A percentile compares a stretch with the other conserved stretches of the same genome.
These are phyloP conservation scores for Prunus armeniaca DNA, from an alignment of 306 rosid species.

Conservation along the genomic window DNA sequence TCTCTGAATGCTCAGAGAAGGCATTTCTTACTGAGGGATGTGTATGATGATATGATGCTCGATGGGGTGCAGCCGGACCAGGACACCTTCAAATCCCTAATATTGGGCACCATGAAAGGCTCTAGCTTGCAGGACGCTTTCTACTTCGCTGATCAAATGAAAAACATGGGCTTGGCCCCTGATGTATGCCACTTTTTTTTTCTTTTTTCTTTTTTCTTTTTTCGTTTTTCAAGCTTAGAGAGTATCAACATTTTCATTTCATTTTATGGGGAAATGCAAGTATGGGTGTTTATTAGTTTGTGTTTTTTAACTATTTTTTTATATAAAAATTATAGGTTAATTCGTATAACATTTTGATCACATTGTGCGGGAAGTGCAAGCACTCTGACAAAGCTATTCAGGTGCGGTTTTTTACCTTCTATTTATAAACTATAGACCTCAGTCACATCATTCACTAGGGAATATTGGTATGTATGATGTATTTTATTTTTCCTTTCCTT, in stretches of 20 bases:
- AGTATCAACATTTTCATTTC: background rate
- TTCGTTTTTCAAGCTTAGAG: background rate
- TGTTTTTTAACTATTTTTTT: background rate
- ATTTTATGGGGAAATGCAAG: background rate
- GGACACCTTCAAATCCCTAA: conserved; percentile 74
- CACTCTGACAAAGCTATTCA: conserved; percentile 73
- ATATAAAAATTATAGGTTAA: conserved; percentile 45
- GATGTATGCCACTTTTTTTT: conserved; percentile 49
- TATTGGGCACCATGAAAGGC: conserved; percentile 75
- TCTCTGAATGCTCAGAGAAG: conserved; percentile 63
- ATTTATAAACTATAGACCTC: background rate
- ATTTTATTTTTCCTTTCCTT: background rate
- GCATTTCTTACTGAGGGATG: conserved; percentile 72
- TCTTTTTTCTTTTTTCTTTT: background rate
- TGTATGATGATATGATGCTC: conserved; percentile 82
- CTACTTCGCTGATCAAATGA: conserved; percentile 82
- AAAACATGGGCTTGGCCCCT: conserved; percentile 74
- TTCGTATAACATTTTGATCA: conserved; percentile 69
- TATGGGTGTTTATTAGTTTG: background rate
- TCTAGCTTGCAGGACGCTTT: conserved; percentile 73
- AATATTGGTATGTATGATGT: background rate
- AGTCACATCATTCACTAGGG: background rate
- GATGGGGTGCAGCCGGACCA: conserved; percentile 90
- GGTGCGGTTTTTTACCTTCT: conserved; percentile 40
- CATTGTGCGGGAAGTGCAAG: conserved; percentile 82